Base-by-base conservation (phyloP, 2,329 filamentous ascomycete species). In the Amauroascus verrucosus region DNA sequence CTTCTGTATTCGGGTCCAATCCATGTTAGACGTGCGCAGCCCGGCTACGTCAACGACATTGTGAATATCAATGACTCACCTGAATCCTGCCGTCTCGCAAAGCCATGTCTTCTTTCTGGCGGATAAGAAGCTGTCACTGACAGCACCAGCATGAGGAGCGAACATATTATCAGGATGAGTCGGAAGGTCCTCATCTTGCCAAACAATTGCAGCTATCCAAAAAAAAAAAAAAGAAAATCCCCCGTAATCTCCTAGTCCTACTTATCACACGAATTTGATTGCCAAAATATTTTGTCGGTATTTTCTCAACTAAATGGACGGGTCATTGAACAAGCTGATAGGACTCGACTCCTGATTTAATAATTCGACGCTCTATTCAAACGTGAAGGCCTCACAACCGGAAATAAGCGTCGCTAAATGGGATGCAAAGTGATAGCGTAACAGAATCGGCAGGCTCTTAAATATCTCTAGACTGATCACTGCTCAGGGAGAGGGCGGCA, bases 81-180 rank as follows among this genome's bases (percentile, higher is more conserved):
- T 22, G 40, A 46, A 33, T 53, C 44, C 26, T 53, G 51, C 18
- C 44, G 51, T 37, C 16, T 47, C 16, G 32, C 45, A 18, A 53
- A 35, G 32, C 41, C 24, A 30, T 26, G 7, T 26, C 20, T 45
- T 38, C 28, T 52, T 20, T 53, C 44, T 6, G 43, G 22, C 2
- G 26, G 24, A 43, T 48, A 48, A 33, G 47, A 50, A 20, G 52
- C 52, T n/a, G 52, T 22, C 8, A 54, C 45, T 5, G 43, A 48
- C n/a, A 44, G 48, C 13, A 43, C 33, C 45, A 49, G 33, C 48
- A 44, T 52, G 50, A 53, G 47, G n/a, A 44, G 58, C 55, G 54
- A 51, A 45, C 40, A 61, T 59, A 54, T 13, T n/a, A 46, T 13
- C 8, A 53, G 22, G 13, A 53, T 33, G 26, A 47, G 47, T 22